phyloP scores from a whole-genome alignment of 164 flowering plant species.

The Nymphaea colorata region DNA sequence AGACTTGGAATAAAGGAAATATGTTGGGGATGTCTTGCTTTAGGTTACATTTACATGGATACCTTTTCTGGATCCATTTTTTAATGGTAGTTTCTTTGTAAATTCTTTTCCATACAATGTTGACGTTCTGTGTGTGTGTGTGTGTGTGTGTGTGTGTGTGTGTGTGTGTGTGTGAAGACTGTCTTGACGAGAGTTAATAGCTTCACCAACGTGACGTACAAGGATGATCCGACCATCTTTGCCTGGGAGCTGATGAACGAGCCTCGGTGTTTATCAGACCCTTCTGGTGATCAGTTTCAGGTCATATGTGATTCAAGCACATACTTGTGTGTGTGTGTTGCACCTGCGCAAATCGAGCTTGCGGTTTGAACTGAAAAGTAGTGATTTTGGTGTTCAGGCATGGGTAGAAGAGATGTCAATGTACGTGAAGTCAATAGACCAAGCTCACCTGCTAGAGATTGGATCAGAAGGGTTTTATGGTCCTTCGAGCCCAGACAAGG shows the following conservation, averaged over 20 bases:
- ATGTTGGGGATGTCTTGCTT: too few relatives aligned
- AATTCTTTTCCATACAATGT: neutral
- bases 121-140: neutral
- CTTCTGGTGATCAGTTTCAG: conserved; percentile 33
- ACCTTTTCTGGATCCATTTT: neutral
- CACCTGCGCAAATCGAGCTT: too few relatives aligned
- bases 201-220: conserved; percentile 67
- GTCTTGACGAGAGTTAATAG: conserved; percentile 86
- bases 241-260: conserved; percentile 39
- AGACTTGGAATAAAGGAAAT: too few relatives aligned
- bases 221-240: conserved; percentile 88
- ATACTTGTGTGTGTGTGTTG: neutral
- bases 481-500: conserved; percentile 56
- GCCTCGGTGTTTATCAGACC: conserved; percentile 14
- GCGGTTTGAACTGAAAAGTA: neutral
- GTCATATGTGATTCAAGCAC: conserved; percentile 16
- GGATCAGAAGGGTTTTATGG: conserved; percentile 94
- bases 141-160: too few relatives aligned
- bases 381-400: conserved; percentile 18
- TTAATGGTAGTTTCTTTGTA: neutral
- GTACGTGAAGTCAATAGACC: conserved; percentile 66
- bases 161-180: conserved; percentile 25
- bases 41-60: neutral
- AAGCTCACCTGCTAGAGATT: conserved; percentile 68
- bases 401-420: conserved; percentile 92